Percentiles rank a stretch among this genome's conserved stretches.
Evolutionary conservation across 805 yeast species (phyloP).

Genomic region (Zygoascus bituminiphila): DNA sequence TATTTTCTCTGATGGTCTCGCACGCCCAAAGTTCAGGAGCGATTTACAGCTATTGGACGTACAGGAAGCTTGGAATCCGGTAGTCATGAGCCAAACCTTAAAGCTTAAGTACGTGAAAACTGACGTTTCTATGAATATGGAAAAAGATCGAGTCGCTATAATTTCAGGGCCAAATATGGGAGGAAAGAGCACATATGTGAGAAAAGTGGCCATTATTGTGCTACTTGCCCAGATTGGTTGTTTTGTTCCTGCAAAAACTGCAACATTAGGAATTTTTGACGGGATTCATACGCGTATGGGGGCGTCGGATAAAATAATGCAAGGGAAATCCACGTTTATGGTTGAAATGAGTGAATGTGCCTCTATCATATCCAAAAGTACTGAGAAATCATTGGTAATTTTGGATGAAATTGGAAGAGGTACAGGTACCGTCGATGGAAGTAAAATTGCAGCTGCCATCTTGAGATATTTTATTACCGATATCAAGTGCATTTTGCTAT

Average conservation of each 20-base stretch:
- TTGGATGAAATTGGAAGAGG: conserved; percentile 78
- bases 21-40: conserved; percentile 41
- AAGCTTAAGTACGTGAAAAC: conserved; percentile 52
- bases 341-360: conserved; percentile 64
- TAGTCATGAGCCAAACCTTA: conserved; percentile 43
- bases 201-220: conserved; percentile 61
- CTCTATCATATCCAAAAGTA: conserved; percentile 44
- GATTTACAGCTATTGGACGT: conserved; percentile 41
- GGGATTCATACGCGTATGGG: conserved; percentile 37
- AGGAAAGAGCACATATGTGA: conserved; percentile 70
- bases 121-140: conserved; percentile 42
- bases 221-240: conserved; percentile 75
- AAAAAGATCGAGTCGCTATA: conserved; percentile 46
- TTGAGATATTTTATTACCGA: conserved; percentile 46
- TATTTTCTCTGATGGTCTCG: conserved; percentile 43
- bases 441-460: conserved; percentile 69
- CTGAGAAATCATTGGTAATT: conserved; percentile 49
- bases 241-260: conserved; percentile 58
- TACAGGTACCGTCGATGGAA: conserved; percentile 69
- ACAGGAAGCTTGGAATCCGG: conserved; percentile 56
- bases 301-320: conserved; percentile 66
- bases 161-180: conserved; percentile 89
- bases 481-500: conserved; percentile 50
- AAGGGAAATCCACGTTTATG: conserved; percentile 78
- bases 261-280: conserved; percentile 60